Conservation (phyloP, 2,329 filamentous ascomycete species). For the Nemania sp. region DNA sequence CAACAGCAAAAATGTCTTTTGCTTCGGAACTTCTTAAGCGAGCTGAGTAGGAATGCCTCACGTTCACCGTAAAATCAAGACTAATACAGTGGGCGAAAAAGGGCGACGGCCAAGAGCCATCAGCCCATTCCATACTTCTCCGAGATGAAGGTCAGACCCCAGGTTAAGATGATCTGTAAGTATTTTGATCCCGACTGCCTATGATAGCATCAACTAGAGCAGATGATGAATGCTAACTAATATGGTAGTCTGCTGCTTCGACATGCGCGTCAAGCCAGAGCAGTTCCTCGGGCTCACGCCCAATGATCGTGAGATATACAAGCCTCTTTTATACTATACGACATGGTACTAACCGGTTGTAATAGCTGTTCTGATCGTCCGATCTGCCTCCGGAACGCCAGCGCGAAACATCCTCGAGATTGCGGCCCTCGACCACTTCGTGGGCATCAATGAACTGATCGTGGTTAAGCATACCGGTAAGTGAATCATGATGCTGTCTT, state of each 20-base stretch:
- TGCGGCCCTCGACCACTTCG: neutral
- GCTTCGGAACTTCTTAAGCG: conserved; percentile 4
- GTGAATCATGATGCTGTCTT: neutral
- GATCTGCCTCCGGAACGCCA: conserved; percentile 1
- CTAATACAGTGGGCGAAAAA: neutral
- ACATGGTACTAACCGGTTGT: neutral
- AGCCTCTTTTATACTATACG: too few relatives aligned
- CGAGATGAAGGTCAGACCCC: neutral
- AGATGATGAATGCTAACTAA: neutral
- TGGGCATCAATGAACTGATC: neutral
- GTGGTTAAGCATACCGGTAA: conserved; percentile 8
- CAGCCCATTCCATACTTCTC: neutral
- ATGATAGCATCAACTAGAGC: too few relatives aligned
- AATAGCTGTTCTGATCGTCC: neutral
- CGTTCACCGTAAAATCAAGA: neutral
- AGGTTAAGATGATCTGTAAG: conserved; percentile 19
- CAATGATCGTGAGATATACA: neutral
- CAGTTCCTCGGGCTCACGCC: conserved; percentile 1
- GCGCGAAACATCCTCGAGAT: conserved; percentile 3
- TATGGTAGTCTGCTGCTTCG: conserved; percentile 8
- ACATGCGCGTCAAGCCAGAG: conserved; percentile 4
- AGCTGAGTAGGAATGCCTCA: neutral
- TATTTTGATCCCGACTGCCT: too few relatives aligned
- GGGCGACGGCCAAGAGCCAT: conserved; percentile 1
- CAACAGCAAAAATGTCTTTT: conserved; percentile 4